Evolutionary conservation across 257 asterid genomes (phyloP).

Genomic region (Salvia hispanica): DNA sequence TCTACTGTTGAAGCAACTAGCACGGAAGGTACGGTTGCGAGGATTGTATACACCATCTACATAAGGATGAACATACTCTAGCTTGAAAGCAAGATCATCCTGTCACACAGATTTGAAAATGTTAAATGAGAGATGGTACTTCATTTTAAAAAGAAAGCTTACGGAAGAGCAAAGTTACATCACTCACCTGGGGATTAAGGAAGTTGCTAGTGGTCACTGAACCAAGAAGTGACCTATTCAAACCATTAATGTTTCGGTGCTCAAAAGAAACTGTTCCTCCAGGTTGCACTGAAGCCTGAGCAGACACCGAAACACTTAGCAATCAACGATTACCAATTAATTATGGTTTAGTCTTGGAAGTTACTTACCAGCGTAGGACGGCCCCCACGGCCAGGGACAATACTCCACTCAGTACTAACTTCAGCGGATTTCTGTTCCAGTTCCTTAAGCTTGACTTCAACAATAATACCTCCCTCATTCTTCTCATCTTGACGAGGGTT

Average conservation of each 20-base stretch:
- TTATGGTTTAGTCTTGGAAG: not conserved
- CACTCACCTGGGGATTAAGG: constrained; percentile 93
- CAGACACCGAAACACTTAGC: constrained; percentile 30
- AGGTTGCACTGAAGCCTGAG: constrained; percentile 96
- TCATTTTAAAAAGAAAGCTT: constrained; percentile 20
- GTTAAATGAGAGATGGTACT: not conserved
- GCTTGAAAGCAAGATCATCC: constrained; percentile 98
- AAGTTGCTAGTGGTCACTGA: constrained; percentile 95
- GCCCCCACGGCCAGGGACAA: constrained; percentile 96
- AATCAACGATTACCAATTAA: constrained; percentile 27
- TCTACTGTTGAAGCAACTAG: constrained; percentile 95
- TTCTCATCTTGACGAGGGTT: constrained; percentile 97
- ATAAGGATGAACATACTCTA: constrained; percentile 94
- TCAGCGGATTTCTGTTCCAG: constrained; percentile 97
- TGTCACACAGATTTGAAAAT: constrained; percentile 34
- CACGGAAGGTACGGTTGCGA: constrained; percentile 85
- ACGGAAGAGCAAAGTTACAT: constrained; percentile 16
- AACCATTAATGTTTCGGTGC: constrained; percentile 86
- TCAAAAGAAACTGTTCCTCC: constrained; percentile 99
- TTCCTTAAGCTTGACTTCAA: constrained; percentile 92
- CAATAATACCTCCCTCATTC: constrained; percentile 92
- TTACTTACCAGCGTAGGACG: constrained; percentile 84
- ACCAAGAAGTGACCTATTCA: constrained; percentile 94
- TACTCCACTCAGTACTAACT: constrained; percentile 97
- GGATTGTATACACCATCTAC: constrained; percentile 87